Percentiles rank a stretch among this genome's conserved stretches.
Evolutionary conservation across 495 filamentous ascomycete genomes (phyloP).

Genomic region (Aspergillus heteromorphus): DNA sequence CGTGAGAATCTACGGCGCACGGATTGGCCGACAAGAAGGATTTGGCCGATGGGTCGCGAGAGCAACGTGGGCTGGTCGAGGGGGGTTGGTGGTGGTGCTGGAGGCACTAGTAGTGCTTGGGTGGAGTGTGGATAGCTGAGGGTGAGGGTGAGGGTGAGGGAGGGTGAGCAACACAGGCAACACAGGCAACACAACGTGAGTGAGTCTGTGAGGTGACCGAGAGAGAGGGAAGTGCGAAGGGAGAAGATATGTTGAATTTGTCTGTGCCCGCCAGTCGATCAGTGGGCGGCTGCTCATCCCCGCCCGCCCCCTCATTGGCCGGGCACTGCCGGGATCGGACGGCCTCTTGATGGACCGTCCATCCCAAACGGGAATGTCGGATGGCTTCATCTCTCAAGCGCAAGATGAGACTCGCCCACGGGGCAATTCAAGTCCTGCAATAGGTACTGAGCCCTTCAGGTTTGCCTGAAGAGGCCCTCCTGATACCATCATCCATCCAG

Average conservation of each 20-base stretch:
- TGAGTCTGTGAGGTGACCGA: too few relatives aligned
- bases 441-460: not conserved
- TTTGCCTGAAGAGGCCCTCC: not conserved
- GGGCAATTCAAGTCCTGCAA: not conserved
- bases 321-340: conserved; percentile 1
- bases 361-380: too few relatives aligned
- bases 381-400: too few relatives aligned
- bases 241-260: not conserved
- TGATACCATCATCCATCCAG: conserved; percentile 3
- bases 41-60: not conserved
- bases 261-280: not conserved
- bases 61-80: not conserved
- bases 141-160: too few relatives aligned
- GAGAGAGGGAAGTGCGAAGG: too few relatives aligned
- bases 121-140: not conserved
- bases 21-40: conserved; percentile 8
- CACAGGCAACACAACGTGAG: too few relatives aligned
- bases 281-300: not conserved
- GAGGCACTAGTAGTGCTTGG: not conserved
- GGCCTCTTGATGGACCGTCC: not conserved
- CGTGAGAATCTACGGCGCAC: conserved; percentile 5
- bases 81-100: not conserved
- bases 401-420: not conserved
- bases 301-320: not conserved
- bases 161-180: too few relatives aligned